Evolutionary conservation across 257 asterid species (phyloP).

Genomic region (Lavandula angustifolia): DNA sequence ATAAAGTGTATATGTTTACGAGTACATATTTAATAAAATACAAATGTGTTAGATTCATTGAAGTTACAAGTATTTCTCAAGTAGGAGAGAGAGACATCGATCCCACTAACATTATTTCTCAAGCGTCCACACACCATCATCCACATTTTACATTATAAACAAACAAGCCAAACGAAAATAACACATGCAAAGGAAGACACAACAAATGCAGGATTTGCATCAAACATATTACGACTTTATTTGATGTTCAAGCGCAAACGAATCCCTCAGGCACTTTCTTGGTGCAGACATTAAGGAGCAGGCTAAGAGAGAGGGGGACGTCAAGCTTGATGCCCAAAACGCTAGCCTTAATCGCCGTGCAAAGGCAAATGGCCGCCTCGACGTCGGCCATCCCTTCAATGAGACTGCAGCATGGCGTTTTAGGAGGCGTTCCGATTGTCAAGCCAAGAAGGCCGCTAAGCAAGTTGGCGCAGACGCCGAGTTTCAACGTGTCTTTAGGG

Average conservation of each 20-base stretch:
- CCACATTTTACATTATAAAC: no score
- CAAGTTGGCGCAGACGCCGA: slow-evolving; percentile 35
- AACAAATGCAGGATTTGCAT: no score
- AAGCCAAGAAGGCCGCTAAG: slow-evolving; percentile 26
- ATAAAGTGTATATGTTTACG: no score
- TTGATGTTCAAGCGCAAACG: slow-evolving; percentile 8
- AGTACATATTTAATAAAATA: no score
- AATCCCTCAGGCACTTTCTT: slow-evolving; percentile 37
- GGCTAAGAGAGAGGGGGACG: slow-evolving; percentile 34
- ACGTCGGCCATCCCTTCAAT: slow-evolving; percentile 38
- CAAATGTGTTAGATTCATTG: no score
- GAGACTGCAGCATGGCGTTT: slow-evolving; percentile 38
- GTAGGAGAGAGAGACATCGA: no score
- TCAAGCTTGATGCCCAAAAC: slow-evolving; percentile 37
- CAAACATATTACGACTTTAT: no score
- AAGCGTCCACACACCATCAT: no score
- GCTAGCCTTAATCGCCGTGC: slow-evolving; percentile 43
- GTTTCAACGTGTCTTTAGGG: slow-evolving; percentile 38
- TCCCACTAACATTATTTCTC: no score
- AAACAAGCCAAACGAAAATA: no score
- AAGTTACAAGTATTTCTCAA: no score
- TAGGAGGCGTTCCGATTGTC: slow-evolving; percentile 33
- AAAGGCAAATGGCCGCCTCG: slow-evolving; percentile 44
- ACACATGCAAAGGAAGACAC: no score
- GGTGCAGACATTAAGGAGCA: slow-evolving; percentile 38